Evolutionary conservation across 805 yeast genomes (phyloP).

Genomic region (Maudiozyma barnettii): DNA sequence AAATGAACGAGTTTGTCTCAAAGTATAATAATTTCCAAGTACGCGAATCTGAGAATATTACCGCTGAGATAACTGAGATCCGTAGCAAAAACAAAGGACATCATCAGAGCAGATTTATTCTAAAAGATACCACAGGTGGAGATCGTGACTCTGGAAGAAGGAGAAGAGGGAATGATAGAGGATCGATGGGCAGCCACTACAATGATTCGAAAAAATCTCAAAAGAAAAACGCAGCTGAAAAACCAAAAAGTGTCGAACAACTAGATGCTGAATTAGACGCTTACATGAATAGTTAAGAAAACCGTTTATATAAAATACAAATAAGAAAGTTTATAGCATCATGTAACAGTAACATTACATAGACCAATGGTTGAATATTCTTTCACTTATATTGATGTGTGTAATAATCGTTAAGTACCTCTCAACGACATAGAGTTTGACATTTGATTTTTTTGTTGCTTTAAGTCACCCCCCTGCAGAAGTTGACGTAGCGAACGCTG

Average conservation of each 20-base stretch:
- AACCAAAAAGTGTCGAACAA: slow-evolving; percentile 17
- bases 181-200: slow-evolving; percentile 7
- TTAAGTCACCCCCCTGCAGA: too few relatives aligned
- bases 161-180: background rate
- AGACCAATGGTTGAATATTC: too few relatives aligned
- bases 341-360: too few relatives aligned
- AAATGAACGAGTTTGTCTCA: slow-evolving; percentile 17
- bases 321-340: too few relatives aligned
- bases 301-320: too few relatives aligned
- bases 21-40: slow-evolving; percentile 20
- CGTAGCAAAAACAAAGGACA: background rate
- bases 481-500: too few relatives aligned
- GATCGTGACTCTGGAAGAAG: background rate
- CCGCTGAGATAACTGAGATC: slow-evolving; percentile 17
- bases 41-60: slow-evolving; percentile 11
- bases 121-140: background rate
- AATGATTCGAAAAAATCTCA: background rate
- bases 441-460: too few relatives aligned
- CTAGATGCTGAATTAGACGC: slow-evolving; percentile 27
- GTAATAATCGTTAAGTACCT: too few relatives aligned
- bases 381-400: too few relatives aligned
- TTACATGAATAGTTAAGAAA: slow-evolving; percentile 19
- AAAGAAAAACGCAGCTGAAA: background rate
- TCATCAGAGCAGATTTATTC: background rate
- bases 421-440: too few relatives aligned